Conservation (phyloP, 495 filamentous ascomycete species). For the Penicillium canescens region DNA sequence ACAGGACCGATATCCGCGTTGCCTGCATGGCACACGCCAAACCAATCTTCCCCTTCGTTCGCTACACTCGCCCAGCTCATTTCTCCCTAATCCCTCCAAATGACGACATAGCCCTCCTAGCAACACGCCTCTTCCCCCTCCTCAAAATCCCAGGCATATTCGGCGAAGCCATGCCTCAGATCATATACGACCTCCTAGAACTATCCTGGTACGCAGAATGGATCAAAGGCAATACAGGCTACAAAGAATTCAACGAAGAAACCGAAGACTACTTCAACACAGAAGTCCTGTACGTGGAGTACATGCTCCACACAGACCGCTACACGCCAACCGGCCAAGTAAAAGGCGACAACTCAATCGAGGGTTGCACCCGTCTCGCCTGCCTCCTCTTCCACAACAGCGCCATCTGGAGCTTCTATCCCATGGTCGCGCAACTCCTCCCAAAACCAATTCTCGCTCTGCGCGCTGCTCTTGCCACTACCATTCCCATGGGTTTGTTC, state of each 20-base stretch:
- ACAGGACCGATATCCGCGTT: constrained; percentile 49
- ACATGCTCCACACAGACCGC: constrained; percentile 42
- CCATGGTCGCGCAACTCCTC: constrained; percentile 38
- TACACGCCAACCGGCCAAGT: constrained; percentile 64
- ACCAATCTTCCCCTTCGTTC: constrained; percentile 49
- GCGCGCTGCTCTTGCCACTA: constrained; percentile 37
- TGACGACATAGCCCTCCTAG: constrained; percentile 35
- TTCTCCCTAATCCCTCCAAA: constrained; percentile 34
- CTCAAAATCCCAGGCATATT: constrained; percentile 44
- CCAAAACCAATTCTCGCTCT: constrained; percentile 40
- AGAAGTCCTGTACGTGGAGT: constrained; percentile 46
- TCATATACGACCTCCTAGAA: constrained; percentile 41
- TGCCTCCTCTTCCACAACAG: constrained; percentile 49
- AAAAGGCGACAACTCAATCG: constrained; percentile 51
- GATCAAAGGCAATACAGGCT: constrained; percentile 35
- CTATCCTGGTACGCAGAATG: constrained; percentile 46
- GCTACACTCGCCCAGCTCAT: constrained; percentile 37
- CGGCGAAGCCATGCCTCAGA: constrained; percentile 30
- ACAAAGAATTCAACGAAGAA: constrained; percentile 39
- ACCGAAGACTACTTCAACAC: constrained; percentile 49
- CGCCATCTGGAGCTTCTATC: constrained; percentile 49
- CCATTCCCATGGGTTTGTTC: constrained; percentile 37
- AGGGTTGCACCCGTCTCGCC: constrained; percentile 44
- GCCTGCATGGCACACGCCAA: constrained; percentile 46
- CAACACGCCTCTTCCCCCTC: constrained; percentile 38